Conservation (phyloP, 805 yeast genomes). For the Huiozyma sinensis region DNA sequence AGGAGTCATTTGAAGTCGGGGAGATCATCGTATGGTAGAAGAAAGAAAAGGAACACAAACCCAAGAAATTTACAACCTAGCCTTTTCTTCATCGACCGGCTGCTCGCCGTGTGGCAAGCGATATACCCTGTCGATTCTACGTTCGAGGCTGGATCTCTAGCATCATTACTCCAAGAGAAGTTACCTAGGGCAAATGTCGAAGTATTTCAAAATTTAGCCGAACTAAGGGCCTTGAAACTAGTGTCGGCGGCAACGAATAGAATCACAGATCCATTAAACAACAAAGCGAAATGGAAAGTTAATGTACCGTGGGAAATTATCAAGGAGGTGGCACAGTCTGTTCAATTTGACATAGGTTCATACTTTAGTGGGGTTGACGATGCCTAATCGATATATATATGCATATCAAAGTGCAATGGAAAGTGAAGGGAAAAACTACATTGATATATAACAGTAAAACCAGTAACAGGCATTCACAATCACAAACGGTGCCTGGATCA, state of each 20-base stretch:
- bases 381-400: neutral
- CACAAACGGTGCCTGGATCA: neutral
- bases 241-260: constrained; percentile 32
- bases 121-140: constrained; percentile 37
- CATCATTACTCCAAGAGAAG: constrained; percentile 11
- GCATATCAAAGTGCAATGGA: too few species aligned
- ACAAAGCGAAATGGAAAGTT: constrained; percentile 68
- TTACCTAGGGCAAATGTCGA: constrained; percentile 35
- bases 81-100: constrained; percentile 64
- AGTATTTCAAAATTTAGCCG: constrained; percentile 47
- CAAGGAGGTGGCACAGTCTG: constrained; percentile 47
- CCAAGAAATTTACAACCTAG: constrained; percentile 60
- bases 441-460: too few species aligned
- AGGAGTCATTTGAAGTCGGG: constrained; percentile 35
- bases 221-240: constrained; percentile 45
- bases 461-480: too few species aligned
- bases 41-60: constrained; percentile 40
- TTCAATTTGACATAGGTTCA: constrained; percentile 55
- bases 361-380: constrained; percentile 33
- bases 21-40: constrained; percentile 31
- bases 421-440: too few species aligned
- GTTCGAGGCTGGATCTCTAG: constrained; percentile 11
- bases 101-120: constrained; percentile 69
- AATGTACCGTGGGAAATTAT: constrained; percentile 62
- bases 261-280: constrained; percentile 46